phyloP scores from a whole-genome alignment of 164 flowering plant genomes.

The Brasenia schreberi region DNA sequence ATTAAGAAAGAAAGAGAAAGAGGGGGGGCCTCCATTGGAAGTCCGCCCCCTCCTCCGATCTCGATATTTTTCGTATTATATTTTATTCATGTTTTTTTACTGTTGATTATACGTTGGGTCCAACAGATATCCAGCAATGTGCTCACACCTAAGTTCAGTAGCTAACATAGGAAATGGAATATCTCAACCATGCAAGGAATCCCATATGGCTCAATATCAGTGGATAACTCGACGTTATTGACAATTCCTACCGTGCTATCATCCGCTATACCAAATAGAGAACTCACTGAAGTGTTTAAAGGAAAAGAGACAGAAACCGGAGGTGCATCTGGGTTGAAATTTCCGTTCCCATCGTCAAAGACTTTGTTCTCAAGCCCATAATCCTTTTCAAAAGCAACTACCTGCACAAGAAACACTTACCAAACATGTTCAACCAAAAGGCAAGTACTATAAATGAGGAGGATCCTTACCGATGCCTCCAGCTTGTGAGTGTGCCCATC shows the following conservation, averaged over 20 bases:
- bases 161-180: constrained; percentile 68
- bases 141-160: constrained; percentile 51
- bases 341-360: constrained; percentile 13
- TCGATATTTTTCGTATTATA: too few relatives aligned
- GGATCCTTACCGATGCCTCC: constrained; percentile 8
- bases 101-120: too few relatives aligned
- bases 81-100: too few relatives aligned
- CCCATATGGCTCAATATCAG: constrained; percentile 37
- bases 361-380: constrained; percentile 9
- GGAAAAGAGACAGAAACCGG: constrained; percentile 5
- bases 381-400: neutral
- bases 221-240: constrained; percentile 8
- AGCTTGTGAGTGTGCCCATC: constrained; percentile 6
- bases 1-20: too few relatives aligned
- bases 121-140: neutral
- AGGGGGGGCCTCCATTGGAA: too few relatives aligned
- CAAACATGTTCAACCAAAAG: neutral
- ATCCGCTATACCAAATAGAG: constrained; percentile 9
- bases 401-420: constrained; percentile 11
- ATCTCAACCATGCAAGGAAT: constrained; percentile 49
- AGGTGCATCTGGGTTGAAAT: constrained; percentile 10
- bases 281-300: constrained; percentile 12
- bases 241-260: constrained; percentile 8
- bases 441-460: neutral
- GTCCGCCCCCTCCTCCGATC: too few relatives aligned